Evolutionary conservation across 768 basidiomycete species (phyloP).

Genomic region (Trametes sanguinea): DNA sequence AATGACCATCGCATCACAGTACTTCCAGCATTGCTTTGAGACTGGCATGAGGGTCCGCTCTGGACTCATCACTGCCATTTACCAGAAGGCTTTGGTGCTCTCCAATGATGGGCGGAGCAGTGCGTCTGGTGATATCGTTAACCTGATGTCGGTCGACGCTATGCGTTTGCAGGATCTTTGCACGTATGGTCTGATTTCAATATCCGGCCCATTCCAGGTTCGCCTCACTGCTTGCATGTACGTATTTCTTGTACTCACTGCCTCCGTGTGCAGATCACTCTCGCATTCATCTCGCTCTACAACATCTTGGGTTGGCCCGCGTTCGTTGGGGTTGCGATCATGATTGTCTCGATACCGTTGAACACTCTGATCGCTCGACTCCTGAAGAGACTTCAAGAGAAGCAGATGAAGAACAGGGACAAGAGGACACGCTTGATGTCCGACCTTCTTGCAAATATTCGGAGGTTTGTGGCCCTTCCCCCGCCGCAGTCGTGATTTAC

Average conservation of each 20-base stretch:
- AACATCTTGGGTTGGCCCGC: slow-evolving; percentile 89
- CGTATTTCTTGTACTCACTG: background rate
- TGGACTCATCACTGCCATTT: slow-evolving; percentile 83
- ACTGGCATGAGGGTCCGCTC: slow-evolving; percentile 94
- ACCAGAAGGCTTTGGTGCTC: slow-evolving; percentile 82
- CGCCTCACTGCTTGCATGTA: slow-evolving; percentile 11
- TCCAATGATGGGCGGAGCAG: slow-evolving; percentile 83
- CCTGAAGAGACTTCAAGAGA: slow-evolving; percentile 74
- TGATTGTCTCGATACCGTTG: slow-evolving; percentile 79
- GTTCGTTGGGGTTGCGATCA: slow-evolving; percentile 86
- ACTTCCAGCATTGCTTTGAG: slow-evolving; percentile 82
- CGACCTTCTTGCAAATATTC: slow-evolving; percentile 91
- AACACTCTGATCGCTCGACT: slow-evolving; percentile 72
- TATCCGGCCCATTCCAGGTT: slow-evolving; percentile 87
- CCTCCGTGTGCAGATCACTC: slow-evolving; percentile 54
- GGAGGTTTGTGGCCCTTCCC: slow-evolving; percentile 50
- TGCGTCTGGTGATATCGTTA: slow-evolving; percentile 90
- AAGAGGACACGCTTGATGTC: slow-evolving; percentile 85
- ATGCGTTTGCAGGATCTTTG: slow-evolving; percentile 79
- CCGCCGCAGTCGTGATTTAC: background rate
- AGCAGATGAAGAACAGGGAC: slow-evolving; percentile 95
- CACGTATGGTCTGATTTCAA: slow-evolving; percentile 78
- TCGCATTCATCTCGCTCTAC: slow-evolving; percentile 91
- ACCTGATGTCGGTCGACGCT: slow-evolving; percentile 89
- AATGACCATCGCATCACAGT: slow-evolving; percentile 45